These are phyloP conservation scores for Saturnispora saitoi DNA, from an alignment of 805 yeast species.

Conservation along the genomic window DNA sequence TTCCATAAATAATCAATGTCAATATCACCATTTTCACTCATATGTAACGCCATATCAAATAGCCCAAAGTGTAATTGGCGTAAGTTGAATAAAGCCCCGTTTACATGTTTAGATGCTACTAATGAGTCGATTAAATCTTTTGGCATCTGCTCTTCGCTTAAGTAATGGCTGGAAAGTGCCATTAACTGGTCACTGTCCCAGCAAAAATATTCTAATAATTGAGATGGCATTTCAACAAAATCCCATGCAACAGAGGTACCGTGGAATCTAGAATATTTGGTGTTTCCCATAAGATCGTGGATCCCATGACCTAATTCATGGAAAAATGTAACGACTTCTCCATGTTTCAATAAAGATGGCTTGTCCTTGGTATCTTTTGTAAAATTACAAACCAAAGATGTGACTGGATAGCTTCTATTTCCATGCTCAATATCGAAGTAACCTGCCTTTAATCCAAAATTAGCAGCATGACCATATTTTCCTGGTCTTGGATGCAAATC, in stretches of 20 bases:
- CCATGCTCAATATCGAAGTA: conserved; percentile 39
- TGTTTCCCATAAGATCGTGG: conserved; percentile 64
- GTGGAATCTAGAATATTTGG: conserved; percentile 57
- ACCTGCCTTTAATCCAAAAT: conserved; percentile 60
- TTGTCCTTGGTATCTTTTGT: conserved; percentile 62
- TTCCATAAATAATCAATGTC: conserved; percentile 59
- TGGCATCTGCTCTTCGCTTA: conserved; percentile 44
- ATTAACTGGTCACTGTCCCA: conserved; percentile 62
- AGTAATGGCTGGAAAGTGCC: conserved; percentile 56
- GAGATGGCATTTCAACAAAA: conserved; percentile 89
- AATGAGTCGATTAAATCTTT: conserved; percentile 51
- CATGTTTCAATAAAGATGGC: conserved; percentile 69
- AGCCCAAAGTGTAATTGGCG: conserved; percentile 74
- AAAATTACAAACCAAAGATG: conserved; percentile 79
- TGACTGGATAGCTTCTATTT: conserved; percentile 51
- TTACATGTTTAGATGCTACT: conserved; percentile 61
- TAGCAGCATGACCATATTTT: conserved; percentile 85
- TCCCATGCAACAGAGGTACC: conserved; percentile 78
- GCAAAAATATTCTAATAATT: conserved; percentile 82
- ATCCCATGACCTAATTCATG: conserved; percentile 89
- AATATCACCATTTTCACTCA: conserved; percentile 35
- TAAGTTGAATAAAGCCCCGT: conserved; percentile 60
- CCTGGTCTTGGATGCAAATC: conserved; percentile 83
- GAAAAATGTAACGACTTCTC: conserved; percentile 75
- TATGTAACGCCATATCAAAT: conserved; percentile 69